phyloP scores from a whole-genome alignment of 2,329 filamentous ascomycete genomes.

The Aspergillus phoenicis region DNA sequence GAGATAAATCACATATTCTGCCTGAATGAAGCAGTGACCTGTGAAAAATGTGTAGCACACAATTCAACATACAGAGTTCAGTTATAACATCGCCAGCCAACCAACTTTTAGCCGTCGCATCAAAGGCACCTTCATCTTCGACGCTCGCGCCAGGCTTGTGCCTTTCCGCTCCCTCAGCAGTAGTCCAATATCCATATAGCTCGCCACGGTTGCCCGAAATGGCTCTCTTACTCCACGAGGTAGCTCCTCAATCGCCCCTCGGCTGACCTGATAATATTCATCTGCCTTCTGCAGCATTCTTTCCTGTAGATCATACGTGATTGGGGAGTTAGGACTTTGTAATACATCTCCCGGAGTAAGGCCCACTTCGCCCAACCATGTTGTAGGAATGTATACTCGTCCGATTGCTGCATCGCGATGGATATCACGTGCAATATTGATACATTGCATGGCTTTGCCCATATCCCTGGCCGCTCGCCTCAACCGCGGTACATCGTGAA shows the following conservation, averaged over 20 bases:
- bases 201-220: conserved; percentile 70
- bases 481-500: not conserved
- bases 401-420: conserved; percentile 64
- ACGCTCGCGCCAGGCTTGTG: not conserved
- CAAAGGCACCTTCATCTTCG: not conserved
- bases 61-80: too few relatives aligned
- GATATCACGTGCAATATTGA: conserved; percentile 78
- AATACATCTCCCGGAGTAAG: conserved; percentile 34
- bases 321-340: conserved; percentile 4
- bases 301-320: conserved; percentile 48
- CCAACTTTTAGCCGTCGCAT: not conserved
- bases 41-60: too few relatives aligned
- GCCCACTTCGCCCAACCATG: conserved; percentile 63
- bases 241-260: conserved; percentile 61
- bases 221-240: conserved; percentile 63
- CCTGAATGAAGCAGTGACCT: too few relatives aligned
- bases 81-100: conserved; percentile 2
- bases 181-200: conserved; percentile 73
- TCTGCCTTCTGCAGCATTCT: conserved; percentile 64
- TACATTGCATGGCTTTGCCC: conserved; percentile 75
- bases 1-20: too few relatives aligned
- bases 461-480: conserved; percentile 48
- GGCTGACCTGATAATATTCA: conserved; percentile 58
- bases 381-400: conserved; percentile 68
- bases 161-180: not conserved